Conservation (phyloP, 257 asterid species). For the Rhazya stricta region DNA sequence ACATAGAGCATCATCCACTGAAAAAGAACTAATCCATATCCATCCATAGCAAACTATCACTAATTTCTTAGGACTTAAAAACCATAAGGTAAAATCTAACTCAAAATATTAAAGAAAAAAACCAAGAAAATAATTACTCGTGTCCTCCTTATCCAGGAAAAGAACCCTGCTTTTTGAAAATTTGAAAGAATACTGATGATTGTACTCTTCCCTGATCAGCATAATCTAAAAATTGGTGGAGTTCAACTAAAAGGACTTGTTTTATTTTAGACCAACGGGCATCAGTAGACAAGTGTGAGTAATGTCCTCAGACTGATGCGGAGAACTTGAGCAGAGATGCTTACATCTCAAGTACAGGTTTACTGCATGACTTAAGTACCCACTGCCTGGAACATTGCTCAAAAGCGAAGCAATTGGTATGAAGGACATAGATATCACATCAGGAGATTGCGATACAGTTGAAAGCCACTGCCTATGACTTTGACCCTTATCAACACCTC, state of each 20-base stretch:
- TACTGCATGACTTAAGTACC: neutral
- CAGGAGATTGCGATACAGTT: neutral
- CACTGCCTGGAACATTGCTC: neutral
- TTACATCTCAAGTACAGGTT: neutral
- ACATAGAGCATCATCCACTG: neutral
- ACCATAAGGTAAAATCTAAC: neutral
- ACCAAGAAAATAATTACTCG: no score
- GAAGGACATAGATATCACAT: neutral
- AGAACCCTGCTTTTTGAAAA: neutral
- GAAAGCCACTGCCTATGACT: conserved; percentile 9
- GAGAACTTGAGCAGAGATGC: neutral
- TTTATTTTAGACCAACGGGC: neutral
- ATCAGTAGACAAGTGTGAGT: neutral
- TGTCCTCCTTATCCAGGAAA: neutral
- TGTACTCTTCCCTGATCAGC: neutral
- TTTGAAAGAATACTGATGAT: neutral
- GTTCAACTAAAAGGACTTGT: neutral
- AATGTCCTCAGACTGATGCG: neutral
- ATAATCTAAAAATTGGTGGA: neutral
- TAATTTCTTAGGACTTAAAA: neutral
- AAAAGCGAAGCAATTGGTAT: neutral
- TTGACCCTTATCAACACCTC: conserved; percentile 1
- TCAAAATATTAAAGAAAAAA: no score
- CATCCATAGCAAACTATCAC: neutral
- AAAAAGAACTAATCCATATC: neutral